Percentiles rank a stretch among this genome's conserved stretches.
Conservation (phyloP, 352 stramenopile species). For the Pythium apleroticum region DNA sequence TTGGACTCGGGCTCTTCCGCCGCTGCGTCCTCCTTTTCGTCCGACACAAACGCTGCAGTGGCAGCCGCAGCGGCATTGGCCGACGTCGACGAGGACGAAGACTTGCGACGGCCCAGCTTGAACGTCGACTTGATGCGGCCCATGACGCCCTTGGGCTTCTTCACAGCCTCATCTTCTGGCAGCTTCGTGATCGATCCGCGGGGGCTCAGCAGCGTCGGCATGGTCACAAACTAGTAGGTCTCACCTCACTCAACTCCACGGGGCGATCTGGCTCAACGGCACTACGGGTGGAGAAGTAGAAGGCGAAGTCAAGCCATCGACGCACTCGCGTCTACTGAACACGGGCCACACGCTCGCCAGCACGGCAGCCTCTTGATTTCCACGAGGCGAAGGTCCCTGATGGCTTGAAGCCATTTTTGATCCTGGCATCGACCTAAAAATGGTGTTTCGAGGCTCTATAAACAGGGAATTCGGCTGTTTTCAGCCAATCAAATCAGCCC, state of each 20-base stretch:
- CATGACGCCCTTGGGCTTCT: slow-evolving; percentile 67
- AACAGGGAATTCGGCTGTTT: background rate
- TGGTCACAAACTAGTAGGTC: slow-evolving; percentile 12
- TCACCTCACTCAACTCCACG: background rate
- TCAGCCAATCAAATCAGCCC: background rate
- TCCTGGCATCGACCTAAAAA: slow-evolving; percentile 3
- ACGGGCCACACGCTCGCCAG: background rate
- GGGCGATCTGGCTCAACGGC: background rate
- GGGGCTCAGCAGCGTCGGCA: slow-evolving; percentile 39
- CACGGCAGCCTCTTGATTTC: too few relatives aligned
- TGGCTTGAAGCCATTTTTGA: slow-evolving; percentile 1
- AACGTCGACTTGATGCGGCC: slow-evolving; percentile 72
- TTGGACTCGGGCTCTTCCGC: slow-evolving; percentile 25
- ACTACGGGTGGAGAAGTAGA: slow-evolving; percentile 7
- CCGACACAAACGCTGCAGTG: slow-evolving; percentile 6
- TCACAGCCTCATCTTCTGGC: slow-evolving; percentile 25
- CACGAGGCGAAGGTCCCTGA: too few relatives aligned
- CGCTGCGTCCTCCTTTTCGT: slow-evolving; percentile 30
- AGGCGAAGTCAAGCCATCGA: slow-evolving; percentile 16
- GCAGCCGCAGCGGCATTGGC: background rate
- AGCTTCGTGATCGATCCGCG: slow-evolving; percentile 15
- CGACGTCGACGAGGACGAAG: slow-evolving; percentile 29
- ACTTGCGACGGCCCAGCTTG: slow-evolving; percentile 44
- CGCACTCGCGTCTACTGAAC: background rate
- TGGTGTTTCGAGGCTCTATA: background rate